phyloP scores from a whole-genome alignment of 352 stramenopile species.

The Peronospora destructor region DNA sequence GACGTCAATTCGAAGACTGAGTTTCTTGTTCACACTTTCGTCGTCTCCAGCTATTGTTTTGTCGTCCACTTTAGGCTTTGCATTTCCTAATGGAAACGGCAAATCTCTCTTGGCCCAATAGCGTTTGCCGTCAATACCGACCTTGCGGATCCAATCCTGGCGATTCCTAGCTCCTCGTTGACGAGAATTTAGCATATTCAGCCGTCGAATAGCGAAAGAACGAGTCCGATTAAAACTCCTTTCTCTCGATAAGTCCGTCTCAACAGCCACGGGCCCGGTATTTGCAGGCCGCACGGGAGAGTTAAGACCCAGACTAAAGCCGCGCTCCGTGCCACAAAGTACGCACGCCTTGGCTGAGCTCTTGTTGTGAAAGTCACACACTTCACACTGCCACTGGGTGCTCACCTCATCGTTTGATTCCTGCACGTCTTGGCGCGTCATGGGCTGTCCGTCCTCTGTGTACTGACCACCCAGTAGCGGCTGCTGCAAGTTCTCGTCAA shows the following conservation, averaged over 20 bases:
- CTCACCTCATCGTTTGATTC: conserved; percentile 76
- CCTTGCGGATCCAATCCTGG: conserved; percentile 79
- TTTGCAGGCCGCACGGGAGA: conserved; percentile 35
- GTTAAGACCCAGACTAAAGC: conserved; percentile 63
- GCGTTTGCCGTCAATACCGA: conserved; percentile 72
- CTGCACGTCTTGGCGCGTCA: conserved; percentile 83
- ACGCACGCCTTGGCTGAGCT: conserved; percentile 65
- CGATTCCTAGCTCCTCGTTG: conserved; percentile 75
- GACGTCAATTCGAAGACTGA: conserved; percentile 37
- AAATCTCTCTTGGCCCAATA: conserved; percentile 78
- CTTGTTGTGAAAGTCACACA: conserved; percentile 88
- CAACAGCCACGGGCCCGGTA: conserved; percentile 30
- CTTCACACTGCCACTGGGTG: conserved; percentile 82
- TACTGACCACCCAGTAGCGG: conserved; percentile 79
- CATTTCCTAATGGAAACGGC: conserved; percentile 37
- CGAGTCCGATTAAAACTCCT: conserved; percentile 80
- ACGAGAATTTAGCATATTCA: conserved; percentile 82
- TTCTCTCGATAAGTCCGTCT: conserved; percentile 38
- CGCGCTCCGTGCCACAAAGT: conserved; percentile 73
- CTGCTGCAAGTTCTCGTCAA: conserved; percentile 84
- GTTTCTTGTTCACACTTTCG: conserved; percentile 4
- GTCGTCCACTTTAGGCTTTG: conserved; percentile 23
- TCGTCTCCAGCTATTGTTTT: conserved; percentile 8
- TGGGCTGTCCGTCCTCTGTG: conserved; percentile 80
- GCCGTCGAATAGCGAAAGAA: conserved; percentile 79